These are phyloP conservation scores for Fusarium sp. DNA, from an alignment of 2,329 filamentous ascomycete genomes.

Conservation along the genomic window DNA sequence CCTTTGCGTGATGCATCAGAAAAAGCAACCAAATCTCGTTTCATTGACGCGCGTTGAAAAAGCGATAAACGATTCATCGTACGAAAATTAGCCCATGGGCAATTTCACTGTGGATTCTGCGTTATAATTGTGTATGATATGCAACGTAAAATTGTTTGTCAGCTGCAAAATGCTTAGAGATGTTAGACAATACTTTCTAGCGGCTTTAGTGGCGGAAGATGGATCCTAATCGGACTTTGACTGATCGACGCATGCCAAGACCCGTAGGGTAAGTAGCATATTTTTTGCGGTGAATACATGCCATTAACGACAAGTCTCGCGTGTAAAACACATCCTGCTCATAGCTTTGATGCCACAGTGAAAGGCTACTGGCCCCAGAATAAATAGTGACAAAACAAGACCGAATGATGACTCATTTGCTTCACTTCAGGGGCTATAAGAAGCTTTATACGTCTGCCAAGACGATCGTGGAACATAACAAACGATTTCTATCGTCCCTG, in stretches of 20 bases:
- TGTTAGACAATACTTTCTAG: too few relatives aligned
- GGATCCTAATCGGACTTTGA: neutral
- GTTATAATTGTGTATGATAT: neutral
- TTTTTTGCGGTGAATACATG: too few relatives aligned
- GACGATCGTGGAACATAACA: neutral
- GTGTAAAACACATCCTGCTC: too few relatives aligned
- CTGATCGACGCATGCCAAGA: neutral
- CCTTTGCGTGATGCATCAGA: neutral
- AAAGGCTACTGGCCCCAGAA: too few relatives aligned
- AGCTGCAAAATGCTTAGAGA: neutral
- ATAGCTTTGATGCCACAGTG: neutral
- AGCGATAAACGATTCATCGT: neutral
- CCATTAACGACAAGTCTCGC: too few relatives aligned
- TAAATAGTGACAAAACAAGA: rapidly evolving
- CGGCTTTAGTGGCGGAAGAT: neutral
- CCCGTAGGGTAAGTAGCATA: neutral
- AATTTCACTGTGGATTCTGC: neutral
- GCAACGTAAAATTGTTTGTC: neutral
- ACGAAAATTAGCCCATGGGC: neutral
- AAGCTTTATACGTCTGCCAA: neutral
- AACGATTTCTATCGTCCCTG: rapidly evolving
- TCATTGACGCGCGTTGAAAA: neutral
- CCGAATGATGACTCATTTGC: neutral
- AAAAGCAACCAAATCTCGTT: neutral
- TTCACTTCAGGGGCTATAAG: neutral